Percentiles rank a stretch among this genome's conserved stretches.
These are phyloP conservation scores for Russula foetens DNA, from an alignment of 768 basidiomycete genomes.

Conservation along the genomic window DNA sequence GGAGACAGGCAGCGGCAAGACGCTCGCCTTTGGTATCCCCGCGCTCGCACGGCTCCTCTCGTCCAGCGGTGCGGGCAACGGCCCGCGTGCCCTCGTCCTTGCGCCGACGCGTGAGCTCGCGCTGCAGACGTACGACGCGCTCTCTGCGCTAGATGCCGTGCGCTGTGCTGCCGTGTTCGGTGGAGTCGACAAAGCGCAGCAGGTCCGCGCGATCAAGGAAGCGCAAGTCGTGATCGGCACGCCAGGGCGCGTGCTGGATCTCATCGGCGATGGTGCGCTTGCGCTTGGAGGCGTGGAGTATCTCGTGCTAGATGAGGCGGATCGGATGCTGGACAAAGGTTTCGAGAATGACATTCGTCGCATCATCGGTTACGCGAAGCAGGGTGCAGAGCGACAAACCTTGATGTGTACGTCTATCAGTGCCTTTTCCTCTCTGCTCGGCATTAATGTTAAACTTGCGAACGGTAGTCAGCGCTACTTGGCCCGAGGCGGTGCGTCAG, in stretches of 20 bases:
- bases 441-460: not conserved
- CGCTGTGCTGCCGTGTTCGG: constrained; percentile 87
- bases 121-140: constrained; percentile 85
- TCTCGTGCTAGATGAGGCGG: constrained; percentile 94
- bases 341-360: constrained; percentile 96
- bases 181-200: constrained; percentile 86
- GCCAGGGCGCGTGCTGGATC: constrained; percentile 86
- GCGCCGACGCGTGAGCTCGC: constrained; percentile 97
- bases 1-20: constrained; percentile 97
- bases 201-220: constrained; percentile 55
- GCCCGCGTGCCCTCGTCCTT: constrained; percentile 56
- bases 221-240: constrained; percentile 90
- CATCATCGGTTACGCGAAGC: constrained; percentile 73
- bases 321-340: constrained; percentile 96
- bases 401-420: constrained; percentile 73
- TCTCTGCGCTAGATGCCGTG: constrained; percentile 67
- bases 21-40: constrained; percentile 91
- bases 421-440: no score
- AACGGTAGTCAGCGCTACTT: constrained; percentile 84
- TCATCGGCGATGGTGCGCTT: constrained; percentile 80
- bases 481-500: constrained; percentile 90
- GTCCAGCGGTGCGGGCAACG: constrained; percentile 26
- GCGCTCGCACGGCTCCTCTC: constrained; percentile 61
- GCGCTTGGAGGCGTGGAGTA: constrained; percentile 86
- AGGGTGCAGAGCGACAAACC: constrained; percentile 68